These are phyloP conservation scores for Cerioporus squamosus DNA, from an alignment of 1,284 basidiomycete genomes.

Conservation along the genomic window DNA sequence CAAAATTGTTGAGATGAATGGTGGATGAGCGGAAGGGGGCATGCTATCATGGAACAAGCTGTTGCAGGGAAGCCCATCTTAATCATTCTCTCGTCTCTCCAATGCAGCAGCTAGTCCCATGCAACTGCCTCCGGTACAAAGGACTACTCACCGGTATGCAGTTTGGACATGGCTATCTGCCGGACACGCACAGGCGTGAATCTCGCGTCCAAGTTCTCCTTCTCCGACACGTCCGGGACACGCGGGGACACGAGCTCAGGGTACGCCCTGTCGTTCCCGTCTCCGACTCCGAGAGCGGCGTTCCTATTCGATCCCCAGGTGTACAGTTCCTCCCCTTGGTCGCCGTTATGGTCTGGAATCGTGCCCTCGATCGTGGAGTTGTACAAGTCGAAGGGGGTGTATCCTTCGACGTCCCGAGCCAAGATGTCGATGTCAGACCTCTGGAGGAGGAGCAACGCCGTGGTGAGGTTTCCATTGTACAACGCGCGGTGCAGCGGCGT, in stretches of 20 bases:
- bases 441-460: conserved; percentile 78
- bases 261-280: conserved; percentile 77
- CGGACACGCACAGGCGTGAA: conserved; percentile 67
- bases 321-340: conserved; percentile 65
- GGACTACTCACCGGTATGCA: too few species aligned
- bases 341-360: conserved; percentile 51
- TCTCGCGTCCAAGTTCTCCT: conserved; percentile 42
- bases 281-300: conserved; percentile 83
- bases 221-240: conserved; percentile 12
- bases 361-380: conserved; percentile 86
- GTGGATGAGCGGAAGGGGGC: too few species aligned
- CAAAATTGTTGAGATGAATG: too few species aligned
- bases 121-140: too few species aligned
- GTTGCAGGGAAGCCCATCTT: too few species aligned
- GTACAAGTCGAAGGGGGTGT: conserved; percentile 94
- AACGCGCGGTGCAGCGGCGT: conserved; percentile 92
- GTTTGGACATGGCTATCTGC: conserved; percentile 78
- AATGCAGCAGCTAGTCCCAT: too few species aligned
- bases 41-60: too few species aligned
- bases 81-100: too few species aligned
- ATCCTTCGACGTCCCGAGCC: conserved; percentile 88
- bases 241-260: conserved; percentile 80
- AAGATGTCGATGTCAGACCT: conserved; percentile 76
- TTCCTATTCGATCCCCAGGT: conserved; percentile 96
- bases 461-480: conserved; percentile 85